Conservation (phyloP, 2,329 filamentous ascomycete genomes). For the Dactylonectria estremocensis region DNA sequence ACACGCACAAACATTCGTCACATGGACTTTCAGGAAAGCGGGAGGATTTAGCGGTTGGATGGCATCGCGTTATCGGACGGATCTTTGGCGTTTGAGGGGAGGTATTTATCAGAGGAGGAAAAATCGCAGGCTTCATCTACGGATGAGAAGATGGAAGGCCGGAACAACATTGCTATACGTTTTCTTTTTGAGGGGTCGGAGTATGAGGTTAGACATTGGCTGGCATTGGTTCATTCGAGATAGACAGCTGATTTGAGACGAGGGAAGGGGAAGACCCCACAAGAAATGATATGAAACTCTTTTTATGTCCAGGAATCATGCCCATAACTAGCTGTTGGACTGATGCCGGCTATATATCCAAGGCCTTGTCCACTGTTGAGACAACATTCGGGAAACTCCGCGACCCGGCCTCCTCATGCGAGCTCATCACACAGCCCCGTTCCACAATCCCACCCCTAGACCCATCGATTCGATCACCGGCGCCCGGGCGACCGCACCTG, state of each 20-base stretch:
- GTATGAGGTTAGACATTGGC: conserved; percentile 46
- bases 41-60: conserved; percentile 47
- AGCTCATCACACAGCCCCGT: background rate
- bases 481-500: conserved; percentile 5
- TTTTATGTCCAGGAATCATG: conserved; percentile 6
- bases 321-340: background rate
- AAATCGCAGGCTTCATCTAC: conserved; percentile 23
- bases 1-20: conserved; percentile 18
- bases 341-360: background rate
- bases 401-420: background rate
- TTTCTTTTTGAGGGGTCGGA: conserved; percentile 41
- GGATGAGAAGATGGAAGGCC: conserved; percentile 18
- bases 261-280: conserved; percentile 31
- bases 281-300: conserved; percentile 29
- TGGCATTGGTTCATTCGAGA: conserved; percentile 38
- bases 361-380: background rate
- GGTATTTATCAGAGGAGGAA: conserved; percentile 41
- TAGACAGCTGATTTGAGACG: conserved; percentile 36
- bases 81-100: conserved; percentile 44
- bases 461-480: conserved; percentile 8
- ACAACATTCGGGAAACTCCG: background rate
- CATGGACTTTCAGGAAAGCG: conserved; percentile 45
- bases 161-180: conserved; percentile 24
- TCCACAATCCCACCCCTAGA: background rate
- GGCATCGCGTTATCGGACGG: conserved; percentile 43